Evolutionary conservation across 345 rosid species (phyloP), one percentile per base, ranked within the genome.

Genomic region (Salix suchowensis): DNA sequence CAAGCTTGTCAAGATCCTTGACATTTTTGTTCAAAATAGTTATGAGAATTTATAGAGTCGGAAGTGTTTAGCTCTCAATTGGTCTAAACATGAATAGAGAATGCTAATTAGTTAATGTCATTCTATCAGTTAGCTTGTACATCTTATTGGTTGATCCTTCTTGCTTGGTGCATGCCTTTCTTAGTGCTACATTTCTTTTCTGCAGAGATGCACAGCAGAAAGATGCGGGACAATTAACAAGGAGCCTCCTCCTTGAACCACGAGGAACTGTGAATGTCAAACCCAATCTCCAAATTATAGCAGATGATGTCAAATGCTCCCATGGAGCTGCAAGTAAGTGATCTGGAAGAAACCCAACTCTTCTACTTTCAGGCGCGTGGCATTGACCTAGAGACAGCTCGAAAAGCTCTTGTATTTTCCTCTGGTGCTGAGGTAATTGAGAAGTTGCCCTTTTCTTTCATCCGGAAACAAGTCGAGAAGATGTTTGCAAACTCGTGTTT

Each of bases 291-390:
- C 97, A 96, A 87, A 96, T 91, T 64, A 87, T 96, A 72, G 97
- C 99, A 0, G 92, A 96, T 13, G 94, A 93, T 58, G 98, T 96
- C 15, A 93, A 91, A 80, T 96, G 98, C 85, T 92, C 98, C 12
- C 98, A 96, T 19, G 99, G 98, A 80, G 98, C 98, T 83, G 99
- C 99, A 0, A 92, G 36, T 91, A 68, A 91, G 96, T 34, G 98
- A 93, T 84, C 86, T 93, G 0, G 99, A 96, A 80, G 94, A 91
- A 64, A 86, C 89, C 82, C 97, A 92, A 61, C 86, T 93, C 44
- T 96, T 96, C 88, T 96, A 96, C 87, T 88, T 96, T 65, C 92
- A 79, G 79, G 98, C 98, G 7, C 94, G 97, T 2, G 98, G 99
- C 23, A 84, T 93, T 9, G 92, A 93, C 86, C 73, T 79, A 42